These are phyloP conservation scores for Pythium coloratum DNA, from an alignment of 352 stramenopile genomes.

Conservation along the genomic window DNA sequence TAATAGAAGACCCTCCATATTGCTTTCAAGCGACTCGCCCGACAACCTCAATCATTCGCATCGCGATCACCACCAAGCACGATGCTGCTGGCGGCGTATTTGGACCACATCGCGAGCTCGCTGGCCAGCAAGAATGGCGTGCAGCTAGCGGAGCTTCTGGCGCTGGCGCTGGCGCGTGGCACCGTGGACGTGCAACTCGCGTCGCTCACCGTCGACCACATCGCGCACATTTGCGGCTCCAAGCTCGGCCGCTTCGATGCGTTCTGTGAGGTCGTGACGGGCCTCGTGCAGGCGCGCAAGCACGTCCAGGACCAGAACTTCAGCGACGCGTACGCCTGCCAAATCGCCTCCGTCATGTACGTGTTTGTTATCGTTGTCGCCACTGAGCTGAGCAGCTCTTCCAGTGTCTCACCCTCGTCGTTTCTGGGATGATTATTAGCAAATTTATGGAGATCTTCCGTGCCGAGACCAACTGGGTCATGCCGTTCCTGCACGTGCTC, in stretches of 20 bases:
- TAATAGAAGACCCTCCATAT: not conserved
- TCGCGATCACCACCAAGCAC: not conserved
- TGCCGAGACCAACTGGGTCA: slow-evolving; percentile 84
- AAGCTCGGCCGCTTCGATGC: slow-evolving; percentile 56
- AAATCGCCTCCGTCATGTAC: slow-evolving; percentile 76
- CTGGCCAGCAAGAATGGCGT: slow-evolving; percentile 50
- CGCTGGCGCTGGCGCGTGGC: slow-evolving; percentile 31
- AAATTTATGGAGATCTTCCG: slow-evolving; percentile 89
- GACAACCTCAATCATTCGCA: not conserved
- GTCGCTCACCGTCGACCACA: slow-evolving; percentile 46
- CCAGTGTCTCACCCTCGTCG: not conserved
- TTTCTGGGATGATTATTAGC: slow-evolving; percentile 20
- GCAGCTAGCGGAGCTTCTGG: slow-evolving; percentile 44
- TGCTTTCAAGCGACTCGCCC: not conserved
- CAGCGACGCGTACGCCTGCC: slow-evolving; percentile 55
- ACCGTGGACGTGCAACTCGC: slow-evolving; percentile 39
- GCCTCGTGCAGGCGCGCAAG: slow-evolving; percentile 67
- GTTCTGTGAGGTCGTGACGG: slow-evolving; percentile 64
- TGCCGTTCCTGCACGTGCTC: slow-evolving; percentile 78
- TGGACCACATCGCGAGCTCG: slow-evolving; percentile 57
- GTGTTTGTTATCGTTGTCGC: slow-evolving; percentile 12
- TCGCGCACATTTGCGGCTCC: slow-evolving; percentile 49
- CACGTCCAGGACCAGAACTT: slow-evolving; percentile 43
- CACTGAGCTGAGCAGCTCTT: not conserved
- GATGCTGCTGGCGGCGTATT: slow-evolving; percentile 65